Evolutionary conservation across 768 basidiomycete species (phyloP).

Genomic region (Lactarius evosmus): DNA sequence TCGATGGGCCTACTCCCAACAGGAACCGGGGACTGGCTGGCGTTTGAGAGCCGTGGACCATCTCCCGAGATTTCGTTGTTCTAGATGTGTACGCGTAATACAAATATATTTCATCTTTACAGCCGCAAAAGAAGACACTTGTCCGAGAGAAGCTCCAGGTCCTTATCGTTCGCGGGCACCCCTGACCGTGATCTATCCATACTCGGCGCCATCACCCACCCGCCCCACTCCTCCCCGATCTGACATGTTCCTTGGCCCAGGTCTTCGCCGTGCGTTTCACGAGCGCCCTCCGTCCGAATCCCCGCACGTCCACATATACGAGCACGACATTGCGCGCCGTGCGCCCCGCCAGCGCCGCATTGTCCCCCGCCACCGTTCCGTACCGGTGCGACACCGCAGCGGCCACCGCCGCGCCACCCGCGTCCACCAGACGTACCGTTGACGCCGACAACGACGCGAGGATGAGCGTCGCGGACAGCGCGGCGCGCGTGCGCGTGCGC

Average conservation of each 20-base stretch:
- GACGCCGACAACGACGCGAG: constrained; percentile 18
- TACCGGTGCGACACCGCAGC: constrained; percentile 28
- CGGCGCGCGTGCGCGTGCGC: constrained; percentile 12
- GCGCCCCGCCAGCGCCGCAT: constrained; percentile 20
- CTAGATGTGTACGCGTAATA: background rate
- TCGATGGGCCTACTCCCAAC: constrained; percentile 89
- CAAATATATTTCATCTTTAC: background rate
- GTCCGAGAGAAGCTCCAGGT: background rate
- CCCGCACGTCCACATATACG: constrained; percentile 25
- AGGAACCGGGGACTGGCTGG: constrained; percentile 92
- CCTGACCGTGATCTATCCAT: background rate
- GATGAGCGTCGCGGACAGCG: constrained; percentile 24
- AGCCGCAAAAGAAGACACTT: too few relatives aligned
- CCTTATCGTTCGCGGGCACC: background rate
- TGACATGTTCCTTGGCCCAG: constrained; percentile 13
- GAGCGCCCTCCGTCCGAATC: constrained; percentile 21
- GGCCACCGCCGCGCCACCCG: constrained; percentile 23
- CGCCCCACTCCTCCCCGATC: background rate
- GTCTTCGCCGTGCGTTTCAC: constrained; percentile 19
- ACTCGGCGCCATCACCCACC: too few relatives aligned
- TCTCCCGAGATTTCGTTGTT: constrained; percentile 44
- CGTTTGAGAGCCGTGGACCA: constrained; percentile 77
- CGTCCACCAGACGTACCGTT: constrained; percentile 16
- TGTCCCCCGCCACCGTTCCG: constrained; percentile 17
- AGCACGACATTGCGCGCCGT: constrained; percentile 26